These are phyloP conservation scores for Candida coleopterorum DNA, from an alignment of 805 yeast genomes.

Conservation along the genomic window DNA sequence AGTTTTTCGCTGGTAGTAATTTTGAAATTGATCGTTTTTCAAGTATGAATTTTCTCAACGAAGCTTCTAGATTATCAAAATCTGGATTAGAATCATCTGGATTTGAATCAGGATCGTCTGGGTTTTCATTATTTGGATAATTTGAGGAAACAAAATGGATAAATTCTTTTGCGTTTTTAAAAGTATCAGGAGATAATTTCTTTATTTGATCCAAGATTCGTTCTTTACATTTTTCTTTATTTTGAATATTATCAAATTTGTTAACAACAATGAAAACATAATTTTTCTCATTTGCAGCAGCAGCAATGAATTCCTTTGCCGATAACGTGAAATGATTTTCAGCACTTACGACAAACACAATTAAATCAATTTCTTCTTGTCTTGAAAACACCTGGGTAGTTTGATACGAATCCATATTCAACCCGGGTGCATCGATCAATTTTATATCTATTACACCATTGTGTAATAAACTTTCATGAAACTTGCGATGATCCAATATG, in stretches of 20 bases:
- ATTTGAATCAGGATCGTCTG: constrained; percentile 26
- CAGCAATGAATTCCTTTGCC: constrained; percentile 87
- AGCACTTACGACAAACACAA: constrained; percentile 92
- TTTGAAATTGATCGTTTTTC: constrained; percentile 89
- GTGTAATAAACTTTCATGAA: constrained; percentile 64
- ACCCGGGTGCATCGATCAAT: constrained; percentile 95
- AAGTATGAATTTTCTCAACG: constrained; percentile 77
- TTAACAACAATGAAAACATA: constrained; percentile 92
- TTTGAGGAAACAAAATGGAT: constrained; percentile 86
- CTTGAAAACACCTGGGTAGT: constrained; percentile 93
- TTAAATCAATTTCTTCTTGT: constrained; percentile 95
- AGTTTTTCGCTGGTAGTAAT: constrained; percentile 89
- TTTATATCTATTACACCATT: constrained; percentile 92
- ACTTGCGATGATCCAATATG: constrained; percentile 67
- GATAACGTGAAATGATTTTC: constrained; percentile 93
- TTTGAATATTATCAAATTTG: constrained; percentile 79
- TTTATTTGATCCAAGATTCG: constrained; percentile 83
- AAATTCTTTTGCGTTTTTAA: constrained; percentile 82
- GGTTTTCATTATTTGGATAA: constrained; percentile 30
- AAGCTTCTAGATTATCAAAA: constrained; percentile 80
- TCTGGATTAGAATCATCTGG: constrained; percentile 44
- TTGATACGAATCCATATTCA: constrained; percentile 87
- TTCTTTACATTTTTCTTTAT: constrained; percentile 72
- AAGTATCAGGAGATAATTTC: constrained; percentile 82
- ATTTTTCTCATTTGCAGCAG: constrained; percentile 88